Evolutionary conservation across 352 stramenopile genomes (phyloP), one percentile per base, ranked within the genome.

Genomic region (Thalassiosira hispida): DNA sequence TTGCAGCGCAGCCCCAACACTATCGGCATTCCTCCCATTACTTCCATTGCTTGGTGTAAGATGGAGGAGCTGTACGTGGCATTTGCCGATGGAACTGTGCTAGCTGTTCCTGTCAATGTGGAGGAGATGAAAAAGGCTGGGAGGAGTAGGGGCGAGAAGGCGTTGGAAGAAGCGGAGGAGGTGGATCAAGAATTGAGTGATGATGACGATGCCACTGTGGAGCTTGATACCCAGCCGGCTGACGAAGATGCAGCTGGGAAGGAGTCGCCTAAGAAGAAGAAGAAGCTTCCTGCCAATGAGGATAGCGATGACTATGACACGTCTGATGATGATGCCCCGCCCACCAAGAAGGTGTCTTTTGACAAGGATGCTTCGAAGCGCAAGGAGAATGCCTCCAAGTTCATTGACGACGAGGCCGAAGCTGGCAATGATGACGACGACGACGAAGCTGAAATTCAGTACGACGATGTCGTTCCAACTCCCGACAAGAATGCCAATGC

Each of bases 371-470:
- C 46, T 11, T 4, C 27, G 9, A 51, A 42, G 22, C 16, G n/a
- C 47, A 31, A 38, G 38, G 44, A 27, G 20, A 77, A 65, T 40
- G 44, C 64, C 9, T 81, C 64, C 44, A 77, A 60, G 22, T 90
- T 89, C 74, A 71, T 91, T 22, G 83, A 90, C 40, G 85, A 91
- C 31, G 75, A 91, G 67, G 85, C 83, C 25, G 65, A 84, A 1
- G 85, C 82, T 29, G 74, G 61, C 55, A 55, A 77, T 35, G 64
- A 80, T 51, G 61, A 81, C 31, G 64, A 74, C 49, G 49, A 78
- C 8, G 60, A 80, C 29, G 69, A 71, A 23, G 42, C 27, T 27
- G 69, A 63, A 8, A 63, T 71, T 64, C 16, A 65, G 31, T 64
- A 72, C 52, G 59, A 79, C 25, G 59, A 66, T 44, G 40, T 70